Evolutionary conservation across 371 early-diverging fungal species (phyloP), one percentile per base, ranked within the genome.

Genomic region (Syncephalastrum sp.): DNA sequence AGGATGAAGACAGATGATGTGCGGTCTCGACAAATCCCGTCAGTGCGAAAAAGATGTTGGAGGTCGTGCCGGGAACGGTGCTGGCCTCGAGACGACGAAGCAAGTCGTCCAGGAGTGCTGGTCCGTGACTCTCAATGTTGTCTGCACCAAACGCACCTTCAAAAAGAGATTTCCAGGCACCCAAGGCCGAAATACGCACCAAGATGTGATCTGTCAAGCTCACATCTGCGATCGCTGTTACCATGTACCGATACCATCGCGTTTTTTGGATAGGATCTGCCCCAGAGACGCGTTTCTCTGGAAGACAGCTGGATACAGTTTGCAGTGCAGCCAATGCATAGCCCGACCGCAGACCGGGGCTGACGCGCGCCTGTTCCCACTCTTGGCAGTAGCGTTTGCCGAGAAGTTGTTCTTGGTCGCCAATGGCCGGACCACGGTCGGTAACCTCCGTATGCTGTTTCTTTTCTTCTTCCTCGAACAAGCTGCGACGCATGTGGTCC

Each of bases 341-440:
- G 4, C 85, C 85, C 3, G 74, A 67, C 25, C 85, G 61, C 6
- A 82, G 63, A 5, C 85, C 85, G 16, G 85, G 85, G 3, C 73
- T 70, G 3, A 80, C 76, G 25, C 70, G 70, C 8, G 77, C 79
- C 2, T 76, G 67, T 42, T 74, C 76, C 83, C 82, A 82, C 23
- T 67, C 66, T 5, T 67, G 47, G 0, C 61, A 50, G 44, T 70
- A 61, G 3, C 46, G 42, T 1, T 48, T 44, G 10, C 62, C 57
- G 3, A 73, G 23, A 21, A 56, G 58, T 2, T 48, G n/a, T 46
- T 73, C 79, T 41, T 56, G 60, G n/a, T 68, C 66, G 41, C 67
- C 70, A 1, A 65, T 54, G 5, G 50, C 29, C 44, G 3, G 10
- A 21, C 38, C 14, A 21, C 17, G 12, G 42, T 38, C 47, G 12